phyloP scores from a whole-genome alignment of 306 rosid species.

The Quercus rubra region DNA sequence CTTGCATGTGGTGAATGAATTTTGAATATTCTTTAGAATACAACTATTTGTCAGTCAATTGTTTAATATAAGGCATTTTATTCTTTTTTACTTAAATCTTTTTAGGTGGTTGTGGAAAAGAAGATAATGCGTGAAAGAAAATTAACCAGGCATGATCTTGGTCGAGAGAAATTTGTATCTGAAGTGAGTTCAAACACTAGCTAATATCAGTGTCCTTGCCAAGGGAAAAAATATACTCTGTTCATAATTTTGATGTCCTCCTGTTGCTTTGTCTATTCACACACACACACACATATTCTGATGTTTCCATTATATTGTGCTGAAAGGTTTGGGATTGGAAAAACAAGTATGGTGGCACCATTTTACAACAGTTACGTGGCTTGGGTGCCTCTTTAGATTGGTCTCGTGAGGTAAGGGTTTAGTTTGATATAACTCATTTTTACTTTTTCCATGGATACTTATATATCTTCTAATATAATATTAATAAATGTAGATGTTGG shows the following conservation, averaged over 20 bases:
- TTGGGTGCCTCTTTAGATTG: slow-evolving; percentile 96
- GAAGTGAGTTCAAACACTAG: slow-evolving; percentile 54
- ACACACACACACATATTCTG: background rate
- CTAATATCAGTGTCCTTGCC: background rate
- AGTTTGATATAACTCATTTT: background rate
- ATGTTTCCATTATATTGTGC: slow-evolving; percentile 21
- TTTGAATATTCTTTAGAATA: background rate
- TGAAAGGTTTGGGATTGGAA: slow-evolving; percentile 96
- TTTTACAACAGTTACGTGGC: slow-evolving; percentile 74
- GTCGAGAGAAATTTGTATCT: slow-evolving; percentile 68
- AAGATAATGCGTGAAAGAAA: slow-evolving; percentile 83
- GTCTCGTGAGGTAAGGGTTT: slow-evolving; percentile 81
- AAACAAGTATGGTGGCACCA: slow-evolving; percentile 78
- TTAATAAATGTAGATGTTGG: too few species aligned
- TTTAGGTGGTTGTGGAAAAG: slow-evolving; percentile 96
- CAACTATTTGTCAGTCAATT: background rate
- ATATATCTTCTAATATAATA: too few species aligned
- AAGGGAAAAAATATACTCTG: background rate
- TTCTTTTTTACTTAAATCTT: background rate
- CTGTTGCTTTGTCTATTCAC: background rate
- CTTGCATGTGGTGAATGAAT: background rate
- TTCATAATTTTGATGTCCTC: background rate
- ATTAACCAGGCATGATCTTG: slow-evolving; percentile 78
- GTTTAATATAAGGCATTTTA: background rate
- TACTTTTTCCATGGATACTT: background rate